phyloP scores from a whole-genome alignment of 345 rosid species.

The Acer saccharum region DNA sequence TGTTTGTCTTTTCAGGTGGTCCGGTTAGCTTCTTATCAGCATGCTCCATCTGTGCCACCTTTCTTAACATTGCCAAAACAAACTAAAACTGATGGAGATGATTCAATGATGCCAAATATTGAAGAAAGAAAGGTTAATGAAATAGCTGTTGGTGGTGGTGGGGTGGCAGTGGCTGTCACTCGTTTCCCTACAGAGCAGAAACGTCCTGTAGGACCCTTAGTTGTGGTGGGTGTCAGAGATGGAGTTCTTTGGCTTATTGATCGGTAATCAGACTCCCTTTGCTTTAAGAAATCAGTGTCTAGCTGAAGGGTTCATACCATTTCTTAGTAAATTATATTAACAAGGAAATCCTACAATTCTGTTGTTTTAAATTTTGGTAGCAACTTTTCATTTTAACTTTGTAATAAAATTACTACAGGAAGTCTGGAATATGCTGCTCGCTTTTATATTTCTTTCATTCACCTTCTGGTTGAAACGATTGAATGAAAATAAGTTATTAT shows the following conservation, averaged over 20 bases:
- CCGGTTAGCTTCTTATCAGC: constrained; percentile 96
- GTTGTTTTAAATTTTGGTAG: background rate
- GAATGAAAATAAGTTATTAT: too few relatives aligned
- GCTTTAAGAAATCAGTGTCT: background rate
- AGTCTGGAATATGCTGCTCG: background rate
- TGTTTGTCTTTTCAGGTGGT: constrained; percentile 66
- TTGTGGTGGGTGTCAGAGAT: constrained; percentile 92
- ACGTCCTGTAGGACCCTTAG: constrained; percentile 96
- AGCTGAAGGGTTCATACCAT: background rate
- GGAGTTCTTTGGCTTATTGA: constrained; percentile 99
- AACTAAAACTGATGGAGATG: constrained; percentile 78
- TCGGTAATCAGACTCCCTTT: constrained; percentile 48
- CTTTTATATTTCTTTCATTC: background rate
- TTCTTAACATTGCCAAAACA: constrained; percentile 83
- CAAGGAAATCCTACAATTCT: background rate
- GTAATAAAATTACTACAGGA: background rate
- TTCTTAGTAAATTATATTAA: background rate
- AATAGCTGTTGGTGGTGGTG: constrained; percentile 99
- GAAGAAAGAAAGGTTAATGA: constrained; percentile 83
- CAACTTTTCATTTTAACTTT: background rate
- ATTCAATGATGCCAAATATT: constrained; percentile 47
- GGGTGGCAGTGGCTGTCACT: constrained; percentile 96
- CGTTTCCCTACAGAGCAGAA: constrained; percentile 94
- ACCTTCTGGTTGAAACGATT: background rate
- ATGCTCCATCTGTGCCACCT: constrained; percentile 93